Evolutionary conservation across 2,329 filamentous ascomycete genomes (phyloP).

Genomic region (Nothophoma quercina): DNA sequence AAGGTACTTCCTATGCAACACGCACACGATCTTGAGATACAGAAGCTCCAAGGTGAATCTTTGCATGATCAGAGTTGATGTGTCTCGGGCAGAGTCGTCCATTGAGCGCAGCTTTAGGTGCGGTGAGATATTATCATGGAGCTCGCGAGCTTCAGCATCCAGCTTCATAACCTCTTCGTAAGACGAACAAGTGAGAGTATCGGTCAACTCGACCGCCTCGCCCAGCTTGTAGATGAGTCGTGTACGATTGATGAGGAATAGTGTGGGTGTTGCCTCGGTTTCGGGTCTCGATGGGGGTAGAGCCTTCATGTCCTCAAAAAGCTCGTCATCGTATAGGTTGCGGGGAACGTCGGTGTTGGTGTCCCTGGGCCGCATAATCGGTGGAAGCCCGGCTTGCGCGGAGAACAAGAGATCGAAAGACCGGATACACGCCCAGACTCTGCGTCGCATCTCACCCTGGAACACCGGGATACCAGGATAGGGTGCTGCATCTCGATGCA

Average conservation of each 20-base stretch:
- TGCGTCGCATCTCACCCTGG: constrained; percentile 74
- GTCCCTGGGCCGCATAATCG: constrained; percentile 76
- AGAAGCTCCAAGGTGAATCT: constrained; percentile 84
- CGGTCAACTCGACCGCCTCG: constrained; percentile 72
- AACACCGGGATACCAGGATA: constrained; percentile 76
- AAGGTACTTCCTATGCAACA: constrained; percentile 88
- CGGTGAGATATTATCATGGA: constrained; percentile 73
- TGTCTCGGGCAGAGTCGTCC: constrained; percentile 76
- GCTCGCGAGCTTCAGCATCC: constrained; percentile 64
- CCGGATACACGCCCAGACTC: constrained; percentile 72
- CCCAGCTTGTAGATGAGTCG: constrained; percentile 73
- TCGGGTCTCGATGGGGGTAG: constrained; percentile 72
- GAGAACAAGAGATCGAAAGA: constrained; percentile 81
- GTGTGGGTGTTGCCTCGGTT: constrained; percentile 76
- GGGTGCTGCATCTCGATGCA: constrained; percentile 79
- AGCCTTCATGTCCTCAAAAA: constrained; percentile 71
- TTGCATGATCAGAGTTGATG: constrained; percentile 74
- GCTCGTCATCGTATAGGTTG: constrained; percentile 83
- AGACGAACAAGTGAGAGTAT: constrained; percentile 66
- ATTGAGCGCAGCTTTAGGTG: constrained; percentile 79
- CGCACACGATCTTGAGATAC: constrained; percentile 86
- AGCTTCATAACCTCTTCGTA: constrained; percentile 70
- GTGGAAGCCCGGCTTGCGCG: constrained; percentile 68
- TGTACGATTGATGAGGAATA: constrained; percentile 80
- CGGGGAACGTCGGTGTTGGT: constrained; percentile 78